These are phyloP conservation scores for Speleostelium caveatum DNA, from an alignment of 78 protist genomes.

Conservation along the genomic window DNA sequence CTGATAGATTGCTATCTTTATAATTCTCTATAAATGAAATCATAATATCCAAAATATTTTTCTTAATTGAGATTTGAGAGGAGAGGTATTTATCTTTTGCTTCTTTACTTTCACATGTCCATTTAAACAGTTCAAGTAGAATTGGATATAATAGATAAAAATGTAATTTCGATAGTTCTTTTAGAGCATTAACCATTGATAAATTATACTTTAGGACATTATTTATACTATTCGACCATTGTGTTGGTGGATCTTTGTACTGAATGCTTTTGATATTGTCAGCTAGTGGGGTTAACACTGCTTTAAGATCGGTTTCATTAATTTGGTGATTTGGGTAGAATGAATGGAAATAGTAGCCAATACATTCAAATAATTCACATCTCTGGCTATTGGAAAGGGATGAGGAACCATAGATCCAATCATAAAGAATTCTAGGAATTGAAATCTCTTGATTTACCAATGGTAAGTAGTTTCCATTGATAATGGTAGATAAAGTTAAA, in stretches of 20 bases:
- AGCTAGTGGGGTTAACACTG: no score
- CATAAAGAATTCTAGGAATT: no score
- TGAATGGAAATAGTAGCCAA: no score
- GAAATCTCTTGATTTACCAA: no score
- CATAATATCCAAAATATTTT: constrained; percentile 21
- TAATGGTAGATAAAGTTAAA: no score
- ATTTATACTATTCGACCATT: constrained; percentile 6
- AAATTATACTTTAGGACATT: constrained; percentile 8
- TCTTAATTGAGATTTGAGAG: constrained; percentile 20
- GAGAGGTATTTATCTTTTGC: background rate
- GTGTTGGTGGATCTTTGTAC: background rate
- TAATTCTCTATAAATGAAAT: background rate
- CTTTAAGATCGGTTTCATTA: constrained; percentile 2
- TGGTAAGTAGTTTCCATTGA: no score
- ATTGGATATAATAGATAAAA: constrained; percentile 4
- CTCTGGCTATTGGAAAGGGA: no score
- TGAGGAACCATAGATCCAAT: no score
- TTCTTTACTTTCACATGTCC: constrained; percentile 18
- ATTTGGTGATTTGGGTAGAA: no score
- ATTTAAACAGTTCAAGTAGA: constrained; percentile 2
- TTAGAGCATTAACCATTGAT: constrained; percentile 19
- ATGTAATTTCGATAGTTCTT: background rate
- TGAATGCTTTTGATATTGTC: no score
- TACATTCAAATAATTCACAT: no score
- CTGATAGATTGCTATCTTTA: background rate